These are phyloP conservation scores for Cyclotella choctawhatcheeana DNA, from an alignment of 108 stramenopile genomes.

Conservation along the genomic window DNA sequence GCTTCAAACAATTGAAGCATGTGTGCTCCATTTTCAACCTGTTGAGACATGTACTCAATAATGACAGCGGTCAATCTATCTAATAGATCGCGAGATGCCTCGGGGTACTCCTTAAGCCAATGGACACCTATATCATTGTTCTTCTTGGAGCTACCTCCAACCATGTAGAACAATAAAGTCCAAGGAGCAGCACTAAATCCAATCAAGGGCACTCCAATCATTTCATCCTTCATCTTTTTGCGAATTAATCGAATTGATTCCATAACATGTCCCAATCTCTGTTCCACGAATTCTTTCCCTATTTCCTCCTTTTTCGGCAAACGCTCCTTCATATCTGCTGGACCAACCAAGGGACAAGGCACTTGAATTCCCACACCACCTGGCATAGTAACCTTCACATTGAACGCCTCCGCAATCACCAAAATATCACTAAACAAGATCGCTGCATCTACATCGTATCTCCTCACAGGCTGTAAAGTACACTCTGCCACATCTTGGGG, in stretches of 20 bases:
- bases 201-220: slow-evolving; percentile 84
- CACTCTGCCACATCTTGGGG: slow-evolving; percentile 95
- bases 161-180: slow-evolving; percentile 97
- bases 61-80: slow-evolving; percentile 86
- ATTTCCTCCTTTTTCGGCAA: slow-evolving; percentile 65
- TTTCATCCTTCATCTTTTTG: slow-evolving; percentile 81
- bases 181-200: slow-evolving; percentile 96
- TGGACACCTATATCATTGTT: slow-evolving; percentile 82
- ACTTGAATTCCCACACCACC: slow-evolving; percentile 94
- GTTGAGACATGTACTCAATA: slow-evolving; percentile 92
- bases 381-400: slow-evolving; percentile 93
- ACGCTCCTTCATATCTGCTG: slow-evolving; percentile 79
- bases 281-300: slow-evolving; percentile 69
- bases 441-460: slow-evolving; percentile 94
- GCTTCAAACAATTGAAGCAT: slow-evolving; percentile 95
- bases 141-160: slow-evolving; percentile 93
- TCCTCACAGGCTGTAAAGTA: slow-evolving; percentile 91
- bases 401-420: slow-evolving; percentile 90
- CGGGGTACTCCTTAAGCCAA: slow-evolving; percentile 84
- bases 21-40: slow-evolving; percentile 91
- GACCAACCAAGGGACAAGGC: slow-evolving; percentile 78
- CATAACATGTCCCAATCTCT: slow-evolving; percentile 88
- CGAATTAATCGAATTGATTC: slow-evolving; percentile 79
- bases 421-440: slow-evolving; percentile 97
- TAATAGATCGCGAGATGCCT: slow-evolving; percentile 76